These are phyloP conservation scores for Stachybotrys elegans DNA, from an alignment of 2,329 filamentous ascomycete species.

Conservation along the genomic window DNA sequence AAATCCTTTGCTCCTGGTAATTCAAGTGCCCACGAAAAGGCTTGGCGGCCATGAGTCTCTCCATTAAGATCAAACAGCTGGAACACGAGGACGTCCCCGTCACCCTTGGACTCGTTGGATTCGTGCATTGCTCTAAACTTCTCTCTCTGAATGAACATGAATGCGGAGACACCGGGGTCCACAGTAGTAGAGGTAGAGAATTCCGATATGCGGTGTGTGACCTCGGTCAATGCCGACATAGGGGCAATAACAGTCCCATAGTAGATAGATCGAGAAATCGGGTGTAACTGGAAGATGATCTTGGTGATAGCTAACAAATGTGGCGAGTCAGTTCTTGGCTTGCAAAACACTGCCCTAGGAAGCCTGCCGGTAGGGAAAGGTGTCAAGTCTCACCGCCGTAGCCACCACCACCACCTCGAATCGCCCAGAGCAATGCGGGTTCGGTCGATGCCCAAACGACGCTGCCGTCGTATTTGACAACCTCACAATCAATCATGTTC, in stretches of 20 bases:
- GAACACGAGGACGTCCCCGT: not conserved
- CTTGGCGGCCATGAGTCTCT: not conserved
- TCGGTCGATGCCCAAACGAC: not conserved
- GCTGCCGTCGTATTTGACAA: not conserved
- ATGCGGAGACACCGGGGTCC: not conserved
- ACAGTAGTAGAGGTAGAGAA: not conserved
- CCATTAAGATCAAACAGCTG: not conserved
- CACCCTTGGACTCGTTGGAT: too few relatives aligned
- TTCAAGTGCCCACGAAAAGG: not conserved
- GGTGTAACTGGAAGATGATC: not conserved
- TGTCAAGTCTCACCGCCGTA: not conserved
- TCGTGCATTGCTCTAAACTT: not conserved
- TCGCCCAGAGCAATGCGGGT: not conserved
- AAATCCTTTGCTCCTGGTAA: constrained; percentile 27
- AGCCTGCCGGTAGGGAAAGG: not conserved
- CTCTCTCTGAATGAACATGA: not conserved
- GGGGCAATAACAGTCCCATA: not conserved
- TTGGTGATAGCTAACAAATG: not conserved
- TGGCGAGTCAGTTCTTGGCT: not conserved
- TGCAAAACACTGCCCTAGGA: not conserved
- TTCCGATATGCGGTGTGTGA: not conserved
- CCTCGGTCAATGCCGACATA: not conserved
- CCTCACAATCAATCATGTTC: not conserved
- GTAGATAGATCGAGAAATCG: not conserved
- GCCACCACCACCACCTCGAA: not conserved